phyloP scores from a whole-genome alignment of 2,329 filamentous ascomycete genomes.

The Phyllosticta citrichinensis region DNA sequence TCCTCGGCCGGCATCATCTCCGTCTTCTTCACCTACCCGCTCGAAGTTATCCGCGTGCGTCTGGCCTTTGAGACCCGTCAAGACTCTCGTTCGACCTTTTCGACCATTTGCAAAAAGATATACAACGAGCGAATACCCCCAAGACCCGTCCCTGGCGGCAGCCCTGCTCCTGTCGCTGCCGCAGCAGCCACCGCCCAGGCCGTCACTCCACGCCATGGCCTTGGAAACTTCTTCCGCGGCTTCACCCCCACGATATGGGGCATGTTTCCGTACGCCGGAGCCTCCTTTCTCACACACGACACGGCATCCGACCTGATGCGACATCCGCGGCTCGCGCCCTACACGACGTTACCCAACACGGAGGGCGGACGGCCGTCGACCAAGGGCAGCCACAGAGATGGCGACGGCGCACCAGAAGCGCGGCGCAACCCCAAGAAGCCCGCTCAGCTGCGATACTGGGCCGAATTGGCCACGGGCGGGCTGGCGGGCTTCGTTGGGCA shows the following conservation, averaged over 20 bases:
- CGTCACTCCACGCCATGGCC: constrained; percentile 53
- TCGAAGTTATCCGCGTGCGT: constrained; percentile 87
- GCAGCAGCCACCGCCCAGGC: constrained; percentile 37
- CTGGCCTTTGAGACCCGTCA: constrained; percentile 87
- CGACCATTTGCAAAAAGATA: constrained; percentile 74
- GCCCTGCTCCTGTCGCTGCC: constrained; percentile 30
- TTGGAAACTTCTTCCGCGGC: constrained; percentile 90
- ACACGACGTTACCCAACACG: constrained; percentile 63
- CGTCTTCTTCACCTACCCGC: constrained; percentile 91
- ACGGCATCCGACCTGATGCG: constrained; percentile 78
- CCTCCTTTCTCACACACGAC: constrained; percentile 93
- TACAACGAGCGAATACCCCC: constrained; percentile 59
- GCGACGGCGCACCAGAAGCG: constrained; percentile 14
- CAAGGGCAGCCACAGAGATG: constrained; percentile 10
- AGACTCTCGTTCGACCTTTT: constrained; percentile 57
- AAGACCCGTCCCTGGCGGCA: constrained; percentile 30
- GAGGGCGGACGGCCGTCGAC: constrained; percentile 13
- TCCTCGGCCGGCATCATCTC: constrained; percentile 74
- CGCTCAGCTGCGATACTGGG: constrained; percentile 69
- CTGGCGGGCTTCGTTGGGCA: constrained; percentile 82
- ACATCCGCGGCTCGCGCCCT: constrained; percentile 52
- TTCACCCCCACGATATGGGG: constrained; percentile 84
- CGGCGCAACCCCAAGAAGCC: constrained; percentile 43
- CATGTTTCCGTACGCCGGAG: constrained; percentile 94
- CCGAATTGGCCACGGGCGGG: constrained; percentile 75